A percentile compares a stretch with the other conserved stretches of the same genome.
phyloP scores from a whole-genome alignment of 2,329 filamentous ascomycete genomes.

The Fusarium xylarioides region DNA sequence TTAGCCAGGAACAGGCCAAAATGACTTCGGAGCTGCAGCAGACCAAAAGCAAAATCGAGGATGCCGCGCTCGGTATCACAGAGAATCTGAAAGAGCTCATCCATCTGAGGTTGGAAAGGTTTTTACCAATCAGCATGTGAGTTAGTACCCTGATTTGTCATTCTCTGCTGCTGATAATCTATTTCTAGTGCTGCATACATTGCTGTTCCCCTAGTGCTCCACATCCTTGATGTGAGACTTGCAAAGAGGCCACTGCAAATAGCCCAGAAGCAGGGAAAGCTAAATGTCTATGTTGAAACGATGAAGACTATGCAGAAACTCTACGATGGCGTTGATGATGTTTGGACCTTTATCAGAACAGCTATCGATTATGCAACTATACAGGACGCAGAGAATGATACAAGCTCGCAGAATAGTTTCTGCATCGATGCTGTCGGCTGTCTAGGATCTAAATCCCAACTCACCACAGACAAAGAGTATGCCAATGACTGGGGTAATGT shows the following conservation, averaged over 20 bases:
- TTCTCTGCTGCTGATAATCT: no score
- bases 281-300: slow-evolving; percentile 15
- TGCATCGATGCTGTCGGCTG: background rate
- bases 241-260: slow-evolving; percentile 17
- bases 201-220: slow-evolving; percentile 18
- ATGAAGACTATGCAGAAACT: slow-evolving; percentile 18
- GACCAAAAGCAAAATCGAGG: slow-evolving; percentile 2
- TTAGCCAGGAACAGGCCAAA: background rate
- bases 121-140: slow-evolving; percentile 27
- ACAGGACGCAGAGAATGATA: background rate
- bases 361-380: slow-evolving; percentile 7
- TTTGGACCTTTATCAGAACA: slow-evolving; percentile 14
- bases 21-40: background rate
- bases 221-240: slow-evolving; percentile 23
- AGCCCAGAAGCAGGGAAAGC: slow-evolving; percentile 19
- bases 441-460: background rate
- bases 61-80: slow-evolving; percentile 4
- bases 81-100: slow-evolving; percentile 23
- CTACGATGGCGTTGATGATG: slow-evolving; percentile 23
- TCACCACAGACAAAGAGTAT: background rate
- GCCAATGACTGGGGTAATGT: slow-evolving; percentile 18
- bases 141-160: background rate
- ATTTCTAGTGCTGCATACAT: slow-evolving; percentile 11
- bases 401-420: background rate
- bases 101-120: slow-evolving; percentile 10